phyloP scores from a whole-genome alignment of 73 alveolate genomes.

The Tetrahymena borealis region DNA sequence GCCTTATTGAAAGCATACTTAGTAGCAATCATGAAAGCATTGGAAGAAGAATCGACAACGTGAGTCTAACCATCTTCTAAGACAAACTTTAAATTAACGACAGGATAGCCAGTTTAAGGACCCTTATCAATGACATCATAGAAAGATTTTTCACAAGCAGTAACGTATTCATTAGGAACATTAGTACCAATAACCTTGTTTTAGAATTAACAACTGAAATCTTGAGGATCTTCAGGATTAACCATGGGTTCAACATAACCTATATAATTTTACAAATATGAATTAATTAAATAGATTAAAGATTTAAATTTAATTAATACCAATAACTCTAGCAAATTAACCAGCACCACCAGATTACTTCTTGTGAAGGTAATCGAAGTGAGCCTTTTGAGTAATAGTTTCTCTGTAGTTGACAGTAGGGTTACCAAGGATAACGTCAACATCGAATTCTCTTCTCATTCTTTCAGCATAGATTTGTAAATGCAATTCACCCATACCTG shows the following conservation, averaged over 20 bases:
- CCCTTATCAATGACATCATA: conserved; percentile 74
- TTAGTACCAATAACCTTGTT: conserved; percentile 66
- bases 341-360: conserved; percentile 96
- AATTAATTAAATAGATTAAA: background rate
- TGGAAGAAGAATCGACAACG: conserved; percentile 83
- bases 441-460: conserved; percentile 83
- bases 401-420: conserved; percentile 96
- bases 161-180: conserved; percentile 75
- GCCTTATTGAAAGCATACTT: conserved; percentile 73
- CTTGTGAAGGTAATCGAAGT: conserved; percentile 82
- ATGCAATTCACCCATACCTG: conserved; percentile 98
- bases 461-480: conserved; percentile 84
- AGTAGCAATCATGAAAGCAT: conserved; percentile 85
- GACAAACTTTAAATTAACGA: conserved; percentile 63
- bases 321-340: conserved; percentile 78
- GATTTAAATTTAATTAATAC: background rate
- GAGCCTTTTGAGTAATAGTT: conserved; percentile 53
- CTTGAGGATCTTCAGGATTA: conserved; percentile 49
- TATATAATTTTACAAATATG: background rate
- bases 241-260: conserved; percentile 67
- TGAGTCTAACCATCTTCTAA: conserved; percentile 88
- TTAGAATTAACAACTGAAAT: conserved; percentile 34
- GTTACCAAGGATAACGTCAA: conserved; percentile 74
- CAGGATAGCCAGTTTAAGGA: conserved; percentile 84
- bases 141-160: conserved; percentile 88